phyloP scores from a whole-genome alignment of 2,329 filamentous ascomycete species.

The Sporothrix schenckii region DNA sequence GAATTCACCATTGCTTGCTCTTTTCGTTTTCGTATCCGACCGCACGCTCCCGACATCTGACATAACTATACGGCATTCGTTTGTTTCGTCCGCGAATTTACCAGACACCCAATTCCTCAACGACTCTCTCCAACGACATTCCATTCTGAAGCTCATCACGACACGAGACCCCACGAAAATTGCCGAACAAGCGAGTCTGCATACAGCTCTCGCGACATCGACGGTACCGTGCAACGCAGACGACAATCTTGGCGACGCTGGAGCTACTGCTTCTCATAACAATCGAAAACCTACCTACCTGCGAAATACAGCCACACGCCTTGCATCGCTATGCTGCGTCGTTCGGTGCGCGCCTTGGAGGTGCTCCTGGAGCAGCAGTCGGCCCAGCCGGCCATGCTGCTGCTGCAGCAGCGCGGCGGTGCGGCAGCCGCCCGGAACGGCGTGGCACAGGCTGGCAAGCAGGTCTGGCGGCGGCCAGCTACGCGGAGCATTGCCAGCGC shows the following conservation, averaged over 20 bases:
- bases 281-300: too few species aligned
- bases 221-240: too few species aligned
- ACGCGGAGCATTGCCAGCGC: not conserved
- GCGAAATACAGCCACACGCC: not conserved
- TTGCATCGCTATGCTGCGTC: slow-evolving; percentile 28
- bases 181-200: not conserved
- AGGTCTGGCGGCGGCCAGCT: not conserved
- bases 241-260: too few species aligned
- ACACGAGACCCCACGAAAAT: not conserved
- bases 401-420: slow-evolving; percentile 17
- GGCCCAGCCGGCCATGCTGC: slow-evolving; percentile 22
- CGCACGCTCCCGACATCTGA: not conserved
- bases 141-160: not conserved
- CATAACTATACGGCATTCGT: not conserved
- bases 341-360: slow-evolving; percentile 28
- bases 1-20: not conserved
- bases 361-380: slow-evolving; percentile 28
- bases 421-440: not conserved
- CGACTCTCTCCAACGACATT: not conserved
- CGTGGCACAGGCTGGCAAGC: not conserved
- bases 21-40: not conserved
- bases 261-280: not conserved
- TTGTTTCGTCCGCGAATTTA: not conserved
- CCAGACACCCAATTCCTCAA: not conserved
- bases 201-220: too few species aligned